Evolutionary conservation across 345 rosid species (phyloP).

Genomic region (Moricandia arvensis): DNA sequence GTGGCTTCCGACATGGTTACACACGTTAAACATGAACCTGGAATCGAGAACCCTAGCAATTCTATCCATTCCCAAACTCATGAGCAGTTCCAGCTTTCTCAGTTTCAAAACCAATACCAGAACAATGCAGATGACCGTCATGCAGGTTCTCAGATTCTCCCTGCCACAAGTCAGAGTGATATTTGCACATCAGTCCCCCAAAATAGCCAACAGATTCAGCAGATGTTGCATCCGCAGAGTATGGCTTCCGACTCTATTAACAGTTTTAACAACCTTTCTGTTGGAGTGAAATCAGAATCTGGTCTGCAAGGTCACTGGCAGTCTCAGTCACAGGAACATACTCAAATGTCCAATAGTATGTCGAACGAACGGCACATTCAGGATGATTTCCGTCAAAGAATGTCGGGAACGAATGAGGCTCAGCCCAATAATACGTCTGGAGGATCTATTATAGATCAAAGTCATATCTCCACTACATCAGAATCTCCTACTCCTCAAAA

Average conservation of each 20-base stretch:
- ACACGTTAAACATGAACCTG: slow-evolving; percentile 80
- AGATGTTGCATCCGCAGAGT: slow-evolving; percentile 62
- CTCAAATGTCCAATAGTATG: slow-evolving; percentile 48
- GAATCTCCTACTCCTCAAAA: slow-evolving; percentile 46
- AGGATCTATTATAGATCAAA: slow-evolving; percentile 52
- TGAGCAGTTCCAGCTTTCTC: slow-evolving; percentile 65
- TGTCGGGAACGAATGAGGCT: slow-evolving; percentile 74
- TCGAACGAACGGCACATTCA: slow-evolving; percentile 65
- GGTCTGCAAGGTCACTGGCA: slow-evolving; percentile 63
- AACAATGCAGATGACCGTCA: slow-evolving; percentile 57
- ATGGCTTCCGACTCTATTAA: slow-evolving; percentile 56
- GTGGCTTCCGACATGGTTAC: slow-evolving; percentile 49
- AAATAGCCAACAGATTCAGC: slow-evolving; percentile 67
- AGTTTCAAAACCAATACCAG: slow-evolving; percentile 70
- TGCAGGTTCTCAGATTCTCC: slow-evolving; percentile 44
- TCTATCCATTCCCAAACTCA: slow-evolving; percentile 57
- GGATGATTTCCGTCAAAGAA: slow-evolving; percentile 76
- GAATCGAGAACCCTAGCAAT: slow-evolving; percentile 54
- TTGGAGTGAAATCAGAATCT: slow-evolving; percentile 58
- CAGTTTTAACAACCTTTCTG: slow-evolving; percentile 50
- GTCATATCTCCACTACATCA: slow-evolving; percentile 43
- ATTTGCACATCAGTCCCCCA: slow-evolving; percentile 50
- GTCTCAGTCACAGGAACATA: slow-evolving; percentile 58
- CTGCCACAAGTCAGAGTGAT: slow-evolving; percentile 55
- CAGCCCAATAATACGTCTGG: slow-evolving; percentile 72